A percentile compares a stretch with the other conserved stretches of the same genome.
These are phyloP conservation scores for Candida ipomoeae DNA, from an alignment of 805 yeast species.

Conservation along the genomic window DNA sequence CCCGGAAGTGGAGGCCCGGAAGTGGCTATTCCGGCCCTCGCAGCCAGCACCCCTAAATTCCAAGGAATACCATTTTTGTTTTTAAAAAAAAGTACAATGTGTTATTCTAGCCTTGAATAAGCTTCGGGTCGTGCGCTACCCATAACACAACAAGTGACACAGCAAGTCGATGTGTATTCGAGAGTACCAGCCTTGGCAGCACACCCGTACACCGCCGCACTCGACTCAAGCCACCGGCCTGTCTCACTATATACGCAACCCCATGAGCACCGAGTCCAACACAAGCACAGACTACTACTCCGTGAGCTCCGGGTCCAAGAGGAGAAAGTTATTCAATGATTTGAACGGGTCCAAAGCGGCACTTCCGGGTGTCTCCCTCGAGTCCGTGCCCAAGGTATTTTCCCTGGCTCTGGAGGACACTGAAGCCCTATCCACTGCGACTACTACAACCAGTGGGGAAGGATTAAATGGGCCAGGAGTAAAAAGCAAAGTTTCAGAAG, in stretches of 20 bases:
- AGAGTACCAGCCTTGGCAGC: too few species aligned
- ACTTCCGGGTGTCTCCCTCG: background rate
- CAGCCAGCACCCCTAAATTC: too few species aligned
- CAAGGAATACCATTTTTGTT: too few species aligned
- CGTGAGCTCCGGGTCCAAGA: constrained; percentile 1
- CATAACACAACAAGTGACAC: too few species aligned
- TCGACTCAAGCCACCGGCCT: background rate
- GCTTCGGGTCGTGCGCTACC: too few species aligned
- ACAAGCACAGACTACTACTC: constrained; percentile 1
- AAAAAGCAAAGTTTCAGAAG: background rate
- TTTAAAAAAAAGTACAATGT: too few species aligned
- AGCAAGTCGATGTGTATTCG: too few species aligned
- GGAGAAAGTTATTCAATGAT: constrained; percentile 2
- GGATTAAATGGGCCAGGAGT: background rate
- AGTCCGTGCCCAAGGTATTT: background rate
- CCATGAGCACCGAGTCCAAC: constrained; percentile 2
- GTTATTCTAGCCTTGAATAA: too few species aligned
- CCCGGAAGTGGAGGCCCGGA: too few species aligned
- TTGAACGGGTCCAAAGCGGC: background rate
- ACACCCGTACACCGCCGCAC: constrained; percentile 4
- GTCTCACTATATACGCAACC: background rate
- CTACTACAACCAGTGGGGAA: background rate
- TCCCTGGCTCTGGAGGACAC: background rate
- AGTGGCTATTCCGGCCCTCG: too few species aligned
- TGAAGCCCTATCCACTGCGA: background rate